Evolutionary conservation across 495 filamentous ascomycete genomes (phyloP), one percentile per base, ranked within the genome.

Genomic region (Niebla homalea): DNA sequence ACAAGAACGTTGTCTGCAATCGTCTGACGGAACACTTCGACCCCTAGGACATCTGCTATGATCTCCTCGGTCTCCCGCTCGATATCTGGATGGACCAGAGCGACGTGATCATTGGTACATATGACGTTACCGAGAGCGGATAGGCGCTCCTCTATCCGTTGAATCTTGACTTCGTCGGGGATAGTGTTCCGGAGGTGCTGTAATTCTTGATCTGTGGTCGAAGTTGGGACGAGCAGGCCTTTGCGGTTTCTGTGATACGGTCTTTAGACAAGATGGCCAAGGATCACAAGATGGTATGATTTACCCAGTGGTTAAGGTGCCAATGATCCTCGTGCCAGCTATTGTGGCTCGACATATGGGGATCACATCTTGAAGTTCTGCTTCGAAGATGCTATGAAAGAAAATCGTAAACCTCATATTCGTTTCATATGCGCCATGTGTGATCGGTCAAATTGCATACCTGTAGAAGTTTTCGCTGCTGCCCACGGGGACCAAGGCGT

Each of bases 401-500:
- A 32, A 32, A 11, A 32, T 32, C 29, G 14, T 7, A 12, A 32
- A 32, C 14, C 29, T 11, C 29, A 32, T 11, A 12, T 32, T 10
- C 18, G 18, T 47, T 32, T 47, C 45, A 47, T 19, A 15, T n/a
- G 37, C 23, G 16, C 3, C 2, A 36, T 47, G 3, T 20, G 1
- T 18, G 16, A 19, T 19, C 36, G 37, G 18, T 23, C 44, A n/a
- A 20, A 26, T 38, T 7, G 48, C 59, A 52, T 59, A 83, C 80
- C 80, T 82, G 78, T 97, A 98, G 68, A 98, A 98, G 73, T 96
- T 97, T 78, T 96, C 90, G 56, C 86, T 94, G 43, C 85, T 89
- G 60, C 92, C 93, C 48, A 94, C 76, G 46, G 92, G 90, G 55
- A 95, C 87, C 55, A 98, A 70, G 52, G 87, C 84, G 66, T 92